Evolutionary conservation across 2,329 filamentous ascomycete species (phyloP).

Genomic region (Colletotrichum lindemuthianum): DNA sequence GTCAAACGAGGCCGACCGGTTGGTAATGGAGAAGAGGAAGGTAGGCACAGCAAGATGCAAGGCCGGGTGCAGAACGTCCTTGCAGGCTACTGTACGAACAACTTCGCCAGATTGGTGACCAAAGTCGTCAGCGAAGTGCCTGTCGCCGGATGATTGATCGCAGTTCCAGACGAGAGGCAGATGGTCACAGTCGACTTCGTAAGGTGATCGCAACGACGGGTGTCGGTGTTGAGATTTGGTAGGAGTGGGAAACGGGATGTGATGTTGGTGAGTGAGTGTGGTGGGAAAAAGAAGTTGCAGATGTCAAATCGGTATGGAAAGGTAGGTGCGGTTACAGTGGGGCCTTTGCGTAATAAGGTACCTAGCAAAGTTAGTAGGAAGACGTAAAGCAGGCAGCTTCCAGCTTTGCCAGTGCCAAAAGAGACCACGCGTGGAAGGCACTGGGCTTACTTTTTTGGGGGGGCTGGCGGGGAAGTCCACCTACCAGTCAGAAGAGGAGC

Average conservation of each 20-base stretch:
- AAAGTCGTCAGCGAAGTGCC: conserved; percentile 4
- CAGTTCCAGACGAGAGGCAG: conserved; percentile 14
- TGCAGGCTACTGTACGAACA: conserved; percentile 40
- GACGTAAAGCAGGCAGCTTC: conserved; percentile 19
- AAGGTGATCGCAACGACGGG: conserved; percentile 27
- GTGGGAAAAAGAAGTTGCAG: conserved; percentile 36
- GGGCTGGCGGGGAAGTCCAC: neutral
- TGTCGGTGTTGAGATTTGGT: conserved; percentile 16
- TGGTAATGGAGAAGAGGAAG: conserved; percentile 31
- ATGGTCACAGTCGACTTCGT: conserved; percentile 3
- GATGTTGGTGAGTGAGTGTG: conserved; percentile 33
- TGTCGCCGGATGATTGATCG: conserved; percentile 2
- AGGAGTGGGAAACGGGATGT: conserved; percentile 20
- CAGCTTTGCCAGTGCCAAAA: conserved; percentile 4
- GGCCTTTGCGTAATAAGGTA: conserved; percentile 34
- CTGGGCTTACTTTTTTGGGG: neutral
- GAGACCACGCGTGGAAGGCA: conserved; percentile 8
- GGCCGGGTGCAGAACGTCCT: conserved; percentile 55
- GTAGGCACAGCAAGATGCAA: conserved; percentile 40
- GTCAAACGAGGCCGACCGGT: conserved; percentile 14
- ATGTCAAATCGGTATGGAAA: conserved; percentile 35
- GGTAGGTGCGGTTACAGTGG: conserved; percentile 37
- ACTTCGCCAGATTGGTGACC: conserved; percentile 42
- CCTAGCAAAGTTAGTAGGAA: conserved; percentile 30
- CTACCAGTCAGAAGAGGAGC: neutral